A percentile compares a stretch with the other conserved stretches of the same genome.
phyloP scores from a whole-genome alignment of 768 basidiomycete genomes.

The Leucosporidium creatinivorum region DNA sequence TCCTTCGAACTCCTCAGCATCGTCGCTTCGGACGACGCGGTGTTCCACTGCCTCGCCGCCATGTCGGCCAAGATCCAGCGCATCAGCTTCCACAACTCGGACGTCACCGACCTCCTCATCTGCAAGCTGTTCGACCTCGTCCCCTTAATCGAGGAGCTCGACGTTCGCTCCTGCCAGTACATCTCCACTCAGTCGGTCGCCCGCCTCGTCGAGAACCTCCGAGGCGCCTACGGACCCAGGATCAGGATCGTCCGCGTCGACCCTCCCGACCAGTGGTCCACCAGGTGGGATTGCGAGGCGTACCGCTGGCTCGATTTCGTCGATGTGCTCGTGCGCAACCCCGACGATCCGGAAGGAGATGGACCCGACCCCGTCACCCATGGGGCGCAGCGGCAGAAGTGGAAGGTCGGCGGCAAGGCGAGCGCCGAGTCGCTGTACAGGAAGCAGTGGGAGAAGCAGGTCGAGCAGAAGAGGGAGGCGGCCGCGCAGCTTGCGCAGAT shows the following conservation, averaged over 20 bases:
- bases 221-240: neutral
- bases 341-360: conserved; percentile 8
- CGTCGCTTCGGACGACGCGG: neutral
- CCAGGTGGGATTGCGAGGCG: conserved; percentile 6
- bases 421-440: neutral
- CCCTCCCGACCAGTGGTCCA: neutral
- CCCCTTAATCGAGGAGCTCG: conserved; percentile 9
- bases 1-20: neutral
- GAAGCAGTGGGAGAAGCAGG: neutral
- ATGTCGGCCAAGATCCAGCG: neutral
- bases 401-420: conserved; percentile 15
- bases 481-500: neutral
- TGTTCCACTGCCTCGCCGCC: conserved; percentile 11
- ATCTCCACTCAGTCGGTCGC: conserved; percentile 20
- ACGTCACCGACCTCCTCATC: conserved; percentile 16
- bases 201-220: conserved; percentile 23
- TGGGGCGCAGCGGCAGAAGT: neutral
- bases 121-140: conserved; percentile 8
- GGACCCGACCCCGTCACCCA: conserved; percentile 2
- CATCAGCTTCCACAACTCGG: conserved; percentile 14
- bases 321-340: conserved; percentile 18
- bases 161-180: conserved; percentile 8
- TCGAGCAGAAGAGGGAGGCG: neutral
- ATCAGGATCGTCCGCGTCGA: conserved; percentile 9
- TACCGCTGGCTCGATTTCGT: conserved; percentile 24